Base-by-base conservation (phyloP, 305 asterid genomes). In the Salvia sclarea region DNA sequence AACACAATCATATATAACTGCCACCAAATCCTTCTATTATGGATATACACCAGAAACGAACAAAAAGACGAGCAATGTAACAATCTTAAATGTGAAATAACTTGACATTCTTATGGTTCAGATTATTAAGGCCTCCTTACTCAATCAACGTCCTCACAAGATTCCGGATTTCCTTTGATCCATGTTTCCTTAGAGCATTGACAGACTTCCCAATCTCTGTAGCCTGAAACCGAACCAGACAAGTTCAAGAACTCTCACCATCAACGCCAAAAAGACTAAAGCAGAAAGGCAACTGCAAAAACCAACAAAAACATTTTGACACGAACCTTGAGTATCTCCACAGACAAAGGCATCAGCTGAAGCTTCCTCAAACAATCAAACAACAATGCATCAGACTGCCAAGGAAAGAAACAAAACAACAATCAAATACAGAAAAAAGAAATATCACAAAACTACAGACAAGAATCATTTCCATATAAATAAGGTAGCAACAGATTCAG, bases 321-420 rank as follows among this genome's bases (percentile, higher is more conserved):
- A 28, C 70, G 41, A 81, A 91, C 99, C 99, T 89, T 88, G 37
- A 94, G 80, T 69, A 76, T 86, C 82, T 91, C 99, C 74, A 91
- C 88, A 30, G 90, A 76, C 66, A 94, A 71, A 72, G 61, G 81
- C 97, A 85, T 86, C 41, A 89, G 78, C 78, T 91, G 96, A 72
- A 94, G 92, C 87, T 79, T 81, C 83, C 95, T 86, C 79, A 94
- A 76, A 13, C 87, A 87, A 66, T 89, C 93, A 69, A 73, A 80
- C 82, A 94, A 61, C 58, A 65, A 18, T 11, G 80, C 48, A 69
- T 73, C 91, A 62, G 95, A 73, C 95, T 86, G 95, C 49, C 56
- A 72, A 53, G 40, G 47, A 76, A 47, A 13, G 43, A 53, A 70
- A 11, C 64, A 7, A n/a, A n/a, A n/a, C 24, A 68, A 55, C 67